A percentile compares a stretch with the other conserved stretches of the same genome.
Conservation (phyloP, 768 basidiomycete genomes). For the Suillus variegatus region DNA sequence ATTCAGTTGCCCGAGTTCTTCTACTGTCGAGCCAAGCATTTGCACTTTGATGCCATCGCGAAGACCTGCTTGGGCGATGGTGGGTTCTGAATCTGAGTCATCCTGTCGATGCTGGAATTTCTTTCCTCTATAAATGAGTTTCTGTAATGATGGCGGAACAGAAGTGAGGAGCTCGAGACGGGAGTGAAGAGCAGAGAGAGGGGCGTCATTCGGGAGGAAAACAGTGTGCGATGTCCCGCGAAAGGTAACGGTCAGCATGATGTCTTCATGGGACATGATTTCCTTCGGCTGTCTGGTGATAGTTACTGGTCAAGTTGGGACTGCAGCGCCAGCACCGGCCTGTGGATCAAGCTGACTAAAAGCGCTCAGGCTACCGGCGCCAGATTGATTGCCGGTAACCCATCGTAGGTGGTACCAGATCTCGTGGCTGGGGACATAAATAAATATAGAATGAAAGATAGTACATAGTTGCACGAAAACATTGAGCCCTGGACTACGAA, state of each 20-base stretch:
- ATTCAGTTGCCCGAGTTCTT: conserved; percentile 57
- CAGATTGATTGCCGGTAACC: not conserved
- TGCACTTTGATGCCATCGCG: conserved; percentile 68
- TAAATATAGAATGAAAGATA: not conserved
- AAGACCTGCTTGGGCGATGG: conserved; percentile 51
- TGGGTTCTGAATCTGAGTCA: conserved; percentile 26
- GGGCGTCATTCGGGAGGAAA: conserved; percentile 48
- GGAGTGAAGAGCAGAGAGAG: conserved; percentile 52
- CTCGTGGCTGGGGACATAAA: too few species aligned
- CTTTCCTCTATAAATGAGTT: conserved; percentile 75
- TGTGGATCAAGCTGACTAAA: not conserved
- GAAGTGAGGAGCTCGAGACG: conserved; percentile 63
- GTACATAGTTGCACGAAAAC: not conserved
- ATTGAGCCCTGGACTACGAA: not conserved
- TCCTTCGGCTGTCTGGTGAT: not conserved
- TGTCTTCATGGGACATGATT: conserved; percentile 5
- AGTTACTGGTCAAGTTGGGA: not conserved
- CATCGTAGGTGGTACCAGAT: too few species aligned
- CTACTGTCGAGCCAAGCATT: conserved; percentile 64
- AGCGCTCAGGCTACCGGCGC: not conserved
- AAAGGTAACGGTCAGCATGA: conserved; percentile 38
- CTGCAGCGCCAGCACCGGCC: not conserved
- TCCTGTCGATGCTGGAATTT: conserved; percentile 27
- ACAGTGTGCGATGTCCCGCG: conserved; percentile 51
- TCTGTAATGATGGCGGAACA: conserved; percentile 67